Evolutionary conservation across 345 rosid species (phyloP).

Genomic region (Bruguiera gymnorhiza): DNA sequence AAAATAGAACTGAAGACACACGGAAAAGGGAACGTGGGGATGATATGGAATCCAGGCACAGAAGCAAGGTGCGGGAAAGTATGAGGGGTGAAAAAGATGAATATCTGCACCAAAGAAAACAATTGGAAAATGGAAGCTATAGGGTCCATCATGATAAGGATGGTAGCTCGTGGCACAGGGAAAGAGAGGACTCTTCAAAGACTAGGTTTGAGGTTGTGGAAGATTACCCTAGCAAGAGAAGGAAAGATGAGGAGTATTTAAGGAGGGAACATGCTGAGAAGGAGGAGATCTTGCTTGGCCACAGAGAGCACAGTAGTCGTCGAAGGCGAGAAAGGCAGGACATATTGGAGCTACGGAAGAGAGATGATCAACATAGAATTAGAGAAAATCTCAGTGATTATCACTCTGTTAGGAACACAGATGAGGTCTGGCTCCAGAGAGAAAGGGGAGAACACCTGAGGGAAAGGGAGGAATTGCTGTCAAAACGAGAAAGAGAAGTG

Average conservation of each 20-base stretch:
- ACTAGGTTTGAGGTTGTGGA: conserved; percentile 50
- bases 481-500: conserved; percentile 70
- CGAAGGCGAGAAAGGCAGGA: conserved; percentile 80
- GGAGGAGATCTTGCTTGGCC: conserved; percentile 54
- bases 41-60: conserved; percentile 66
- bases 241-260: conserved; percentile 67
- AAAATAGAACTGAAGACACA: conserved; percentile 58
- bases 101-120: conserved; percentile 58
- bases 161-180: conserved; percentile 45
- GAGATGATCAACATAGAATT: conserved; percentile 72
- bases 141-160: conserved; percentile 59
- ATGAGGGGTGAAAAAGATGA: conserved; percentile 71
- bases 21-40: conserved; percentile 73
- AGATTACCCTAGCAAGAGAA: conserved; percentile 70
- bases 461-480: conserved; percentile 63
- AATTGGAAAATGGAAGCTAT: conserved; percentile 60
- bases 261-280: conserved; percentile 58
- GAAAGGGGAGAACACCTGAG: conserved; percentile 69
- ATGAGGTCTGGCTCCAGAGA: conserved; percentile 61
- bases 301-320: conserved; percentile 58
- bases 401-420: conserved; percentile 69
- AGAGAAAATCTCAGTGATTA: conserved; percentile 68
- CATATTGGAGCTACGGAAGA: conserved; percentile 57
- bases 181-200: conserved; percentile 57
- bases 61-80: conserved; percentile 60